Conservation (phyloP, 192 early-diverging fungal species). For the Coemansia sp. region DNA sequence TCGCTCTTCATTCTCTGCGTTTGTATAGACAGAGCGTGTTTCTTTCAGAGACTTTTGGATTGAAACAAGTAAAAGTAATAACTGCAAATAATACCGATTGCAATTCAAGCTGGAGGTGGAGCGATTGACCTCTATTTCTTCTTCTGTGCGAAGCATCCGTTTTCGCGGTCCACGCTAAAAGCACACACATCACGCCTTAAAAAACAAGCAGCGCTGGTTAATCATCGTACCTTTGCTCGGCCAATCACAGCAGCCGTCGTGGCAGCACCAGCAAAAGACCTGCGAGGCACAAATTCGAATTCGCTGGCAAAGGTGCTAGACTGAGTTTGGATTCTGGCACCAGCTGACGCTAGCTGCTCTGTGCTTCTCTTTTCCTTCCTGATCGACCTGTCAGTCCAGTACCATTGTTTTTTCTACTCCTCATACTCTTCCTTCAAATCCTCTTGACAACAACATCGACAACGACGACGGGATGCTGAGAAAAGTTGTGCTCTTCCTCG, state of each 20-base stretch:
- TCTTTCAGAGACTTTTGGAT: too few relatives aligned
- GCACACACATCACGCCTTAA: not conserved
- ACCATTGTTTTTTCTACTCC: conserved; percentile 3
- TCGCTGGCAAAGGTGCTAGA: not conserved
- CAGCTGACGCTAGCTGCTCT: too few relatives aligned
- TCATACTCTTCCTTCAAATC: not conserved
- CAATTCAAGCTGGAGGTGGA: not conserved
- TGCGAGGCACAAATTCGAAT: too few relatives aligned
- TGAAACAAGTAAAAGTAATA: too few relatives aligned
- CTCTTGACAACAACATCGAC: not conserved
- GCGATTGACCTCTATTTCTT: not conserved
- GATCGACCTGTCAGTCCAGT: conserved; percentile 1
- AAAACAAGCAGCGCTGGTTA: not conserved
- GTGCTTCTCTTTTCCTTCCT: not conserved
- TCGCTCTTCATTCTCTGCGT: conserved; percentile 7
- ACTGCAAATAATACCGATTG: too few relatives aligned
- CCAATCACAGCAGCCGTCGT: conserved; percentile 35
- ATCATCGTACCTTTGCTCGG: not conserved
- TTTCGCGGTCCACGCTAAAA: not conserved
- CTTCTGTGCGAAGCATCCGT: not conserved
- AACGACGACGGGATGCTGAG: conserved; percentile 34
- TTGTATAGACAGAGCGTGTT: not conserved
- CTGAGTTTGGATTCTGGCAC: conserved; percentile 4
- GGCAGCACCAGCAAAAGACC: conserved; percentile 2
- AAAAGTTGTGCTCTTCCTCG: conserved; percentile 46